Evolutionary conservation across 2,329 filamentous ascomycete species (phyloP), one percentile per base, ranked within the genome.

Genomic region (Juglanconis sp.): DNA sequence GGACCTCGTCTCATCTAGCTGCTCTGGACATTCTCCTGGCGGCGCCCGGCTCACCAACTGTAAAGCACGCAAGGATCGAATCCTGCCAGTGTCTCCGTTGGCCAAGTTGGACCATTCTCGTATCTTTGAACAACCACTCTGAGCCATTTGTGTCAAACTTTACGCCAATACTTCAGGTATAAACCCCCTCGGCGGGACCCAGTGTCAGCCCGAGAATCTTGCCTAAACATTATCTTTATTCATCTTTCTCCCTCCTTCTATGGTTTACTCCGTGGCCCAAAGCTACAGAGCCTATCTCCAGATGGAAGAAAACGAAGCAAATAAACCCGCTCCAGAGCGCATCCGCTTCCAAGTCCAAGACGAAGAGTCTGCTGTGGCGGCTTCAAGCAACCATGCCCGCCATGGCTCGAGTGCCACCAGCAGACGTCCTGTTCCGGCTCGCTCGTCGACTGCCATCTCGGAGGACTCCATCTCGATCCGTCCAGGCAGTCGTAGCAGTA

Each of bases 301-400:
- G 4, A 61, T 61, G 59, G 59, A 56, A n/a, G 58, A 56, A 5
- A 36, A 35, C 8, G 53, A 30, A 13, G 40, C 40, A 10, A 36
- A 48, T 24, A 17, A 38, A 30, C 34, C 59, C 49, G 38, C 53
- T 17, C 50, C 59, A 24, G 59, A 61, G 35, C 59, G 54, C 24
- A 56, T 61, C 46, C 59, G 59, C 54, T 61, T 61, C 59, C 31
- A 61, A 34, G 42, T 47, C 36, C 49, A 49, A 7, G 59, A 61
- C 42, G 59, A 53, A 31, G 59, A 56, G 15, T 54, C 34, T 10
- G 59, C 13, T 7, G 15, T 24, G 24, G 24, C 17, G 35, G 40
- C 24, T 38, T 35, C 48, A 35, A 34, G 10, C 30, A 38, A 31
- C 34, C 48, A 31, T 40, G 48, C 40, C 40, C 38, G 34, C 30